Percentiles rank a stretch among this genome's conserved stretches.
Conservation (phyloP, 345 rosid species). For the Brassica cretica region DNA sequence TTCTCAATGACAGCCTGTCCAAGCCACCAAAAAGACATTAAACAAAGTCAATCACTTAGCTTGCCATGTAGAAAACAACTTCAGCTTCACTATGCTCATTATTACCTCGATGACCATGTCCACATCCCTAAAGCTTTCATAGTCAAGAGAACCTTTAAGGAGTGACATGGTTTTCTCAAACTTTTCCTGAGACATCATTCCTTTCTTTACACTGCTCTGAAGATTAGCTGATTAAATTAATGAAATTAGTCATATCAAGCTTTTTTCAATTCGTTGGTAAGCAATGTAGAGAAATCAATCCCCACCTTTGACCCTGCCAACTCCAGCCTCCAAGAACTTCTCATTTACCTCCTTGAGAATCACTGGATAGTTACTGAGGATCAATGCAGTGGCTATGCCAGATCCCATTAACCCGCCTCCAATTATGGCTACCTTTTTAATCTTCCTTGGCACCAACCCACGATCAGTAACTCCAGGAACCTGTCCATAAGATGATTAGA, state of each 20-base stretch:
- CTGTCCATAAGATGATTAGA: conserved; percentile 42
- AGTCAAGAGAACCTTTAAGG: conserved; percentile 77
- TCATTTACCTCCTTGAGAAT: conserved; percentile 89
- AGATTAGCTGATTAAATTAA: conserved; percentile 63
- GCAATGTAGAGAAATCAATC: conserved; percentile 15
- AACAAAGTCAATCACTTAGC: conserved; percentile 1
- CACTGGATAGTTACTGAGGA: conserved; percentile 79
- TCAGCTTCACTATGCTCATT: conserved; percentile 16
- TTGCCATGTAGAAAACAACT: conserved; percentile 16
- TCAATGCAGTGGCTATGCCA: conserved; percentile 90
- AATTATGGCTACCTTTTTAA: conserved; percentile 78
- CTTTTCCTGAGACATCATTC: conserved; percentile 73
- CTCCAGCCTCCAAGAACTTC: conserved; percentile 82
- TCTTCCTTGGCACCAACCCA: conserved; percentile 70
- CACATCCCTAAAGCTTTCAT: conserved; percentile 82
- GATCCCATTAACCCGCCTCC: conserved; percentile 99
- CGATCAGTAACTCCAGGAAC: conserved; percentile 88
- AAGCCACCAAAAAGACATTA: conserved; percentile 42
- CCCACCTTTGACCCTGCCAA: conserved; percentile 80
- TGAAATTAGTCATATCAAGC: conserved; percentile 28
- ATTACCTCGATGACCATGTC: conserved; percentile 96
- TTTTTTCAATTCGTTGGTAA: conserved; percentile 17
- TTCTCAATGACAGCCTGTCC: conserved; percentile 93
- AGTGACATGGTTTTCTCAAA: conserved; percentile 76
- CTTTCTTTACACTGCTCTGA: conserved; percentile 84